Evolutionary conservation across 805 yeast genomes (phyloP), one percentile per base, ranked within the genome.

Genomic region (Saccharomycopsis lassenensis): DNA sequence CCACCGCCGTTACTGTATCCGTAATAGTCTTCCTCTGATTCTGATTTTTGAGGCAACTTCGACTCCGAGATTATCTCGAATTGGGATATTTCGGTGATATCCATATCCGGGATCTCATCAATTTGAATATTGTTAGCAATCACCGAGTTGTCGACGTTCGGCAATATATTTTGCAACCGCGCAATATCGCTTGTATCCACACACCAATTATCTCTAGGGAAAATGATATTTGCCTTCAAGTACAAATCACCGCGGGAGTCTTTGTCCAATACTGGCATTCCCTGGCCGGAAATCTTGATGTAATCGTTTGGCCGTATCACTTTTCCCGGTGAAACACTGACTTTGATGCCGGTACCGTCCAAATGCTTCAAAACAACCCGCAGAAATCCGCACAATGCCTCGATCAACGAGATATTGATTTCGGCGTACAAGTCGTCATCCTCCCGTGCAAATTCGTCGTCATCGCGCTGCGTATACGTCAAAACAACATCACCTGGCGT

Each of bases 171-270:
- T 45, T 60, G 63, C 35, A 81, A 58, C 42, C 65, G 69, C 17
- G 56, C 40, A 3, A 77, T 36, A 50, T 85, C 95, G 39, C 73
- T 65, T 48, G 67, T 71, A 53, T 85, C 95, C 46, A 71, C 56
- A 49, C 77, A 77, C 95, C 95, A 86, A 49, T 77, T 71, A 55
- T 85, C 93, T 24, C 66, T 65, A 2, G 95, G 96, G 54, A 87
- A 86, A 47, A 76, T 84, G 35, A 87, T 73, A 15, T 71, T 71
- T n/a, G 83, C 55, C 35, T 65, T 70, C 12, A 86, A 62, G 49
- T 74, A 85, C 45, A 86, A 58, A 53, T 82, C 82, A 18, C 95
- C 95, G 29, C 59, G 59, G 35, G 47, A 49, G 37, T 35, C 45
- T 29, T 42, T 50, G n/a, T 57, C 40, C 40, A 59, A 57, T 4